phyloP scores from a whole-genome alignment of 176 grass and related monocot genomes.

The Oropetium thomaeum region DNA sequence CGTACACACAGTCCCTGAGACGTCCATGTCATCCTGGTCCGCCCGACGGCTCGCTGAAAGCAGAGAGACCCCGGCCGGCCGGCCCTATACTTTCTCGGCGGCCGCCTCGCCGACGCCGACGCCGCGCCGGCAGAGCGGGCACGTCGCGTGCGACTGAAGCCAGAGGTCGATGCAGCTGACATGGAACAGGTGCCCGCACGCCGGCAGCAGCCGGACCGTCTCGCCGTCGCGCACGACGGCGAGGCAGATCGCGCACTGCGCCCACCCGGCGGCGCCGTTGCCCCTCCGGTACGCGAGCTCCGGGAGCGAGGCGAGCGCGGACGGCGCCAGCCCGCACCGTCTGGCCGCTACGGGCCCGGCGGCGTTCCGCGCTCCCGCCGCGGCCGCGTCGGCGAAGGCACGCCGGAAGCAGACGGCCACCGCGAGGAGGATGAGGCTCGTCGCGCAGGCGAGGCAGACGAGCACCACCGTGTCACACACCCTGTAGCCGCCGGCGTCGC shows the following conservation, averaged over 20 bases:
- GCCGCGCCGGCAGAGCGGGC: constrained; percentile 56
- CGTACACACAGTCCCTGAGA: neutral
- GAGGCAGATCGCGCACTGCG: constrained; percentile 57
- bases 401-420: constrained; percentile 27
- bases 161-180: constrained; percentile 61
- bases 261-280: constrained; percentile 7
- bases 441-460: constrained; percentile 35
- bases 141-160: constrained; percentile 49
- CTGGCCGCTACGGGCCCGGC: neutral
- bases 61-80: too few relatives aligned
- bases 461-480: constrained; percentile 41
- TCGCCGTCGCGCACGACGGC: constrained; percentile 34
- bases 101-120: neutral
- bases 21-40: neutral
- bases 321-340: constrained; percentile 24
- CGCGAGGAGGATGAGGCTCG: constrained; percentile 32
- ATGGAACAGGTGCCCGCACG: constrained; percentile 56
- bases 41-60: neutral
- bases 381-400: neutral
- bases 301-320: constrained; percentile 43
- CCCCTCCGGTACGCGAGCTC: constrained; percentile 26
- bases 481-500: neutral
- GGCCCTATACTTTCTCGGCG: constrained; percentile 2
- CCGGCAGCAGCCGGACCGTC: constrained; percentile 44
- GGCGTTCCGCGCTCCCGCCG: neutral